Conservation (phyloP, 2,329 filamentous ascomycete species). For the Fusarium proliferatum region DNA sequence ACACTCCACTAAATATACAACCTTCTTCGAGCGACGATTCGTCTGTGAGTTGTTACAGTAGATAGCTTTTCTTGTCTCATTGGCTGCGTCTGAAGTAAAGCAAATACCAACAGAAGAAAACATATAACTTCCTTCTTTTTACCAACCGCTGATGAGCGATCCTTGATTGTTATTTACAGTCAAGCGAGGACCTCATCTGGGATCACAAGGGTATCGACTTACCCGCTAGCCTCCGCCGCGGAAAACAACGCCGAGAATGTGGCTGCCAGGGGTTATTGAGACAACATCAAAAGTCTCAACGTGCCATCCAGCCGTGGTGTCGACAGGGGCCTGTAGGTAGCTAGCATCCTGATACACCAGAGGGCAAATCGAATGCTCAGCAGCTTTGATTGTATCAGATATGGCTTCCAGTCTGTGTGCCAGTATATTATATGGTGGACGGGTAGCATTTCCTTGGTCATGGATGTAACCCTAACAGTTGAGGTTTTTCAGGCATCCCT, state of each 20-base stretch:
- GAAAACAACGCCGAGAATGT: slow-evolving; percentile 13
- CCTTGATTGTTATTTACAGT: background rate
- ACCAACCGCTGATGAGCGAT: background rate
- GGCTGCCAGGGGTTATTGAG: slow-evolving; percentile 7
- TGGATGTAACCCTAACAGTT: background rate
- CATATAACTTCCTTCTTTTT: background rate
- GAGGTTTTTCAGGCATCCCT: background rate
- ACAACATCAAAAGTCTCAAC: slow-evolving; percentile 4
- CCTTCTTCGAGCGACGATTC: background rate
- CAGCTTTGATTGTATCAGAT: background rate
- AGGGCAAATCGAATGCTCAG: slow-evolving; percentile 3
- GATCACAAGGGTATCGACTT: background rate
- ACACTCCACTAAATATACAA: background rate
- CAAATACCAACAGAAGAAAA: slow-evolving; percentile 22
- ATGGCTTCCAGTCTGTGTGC: background rate
- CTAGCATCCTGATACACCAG: slow-evolving; percentile 1
- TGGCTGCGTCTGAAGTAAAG: background rate
- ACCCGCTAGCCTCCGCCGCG: slow-evolving; percentile 15
- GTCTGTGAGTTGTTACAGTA: background rate
- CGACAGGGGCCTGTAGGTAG: background rate
- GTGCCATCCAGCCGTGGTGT: background rate
- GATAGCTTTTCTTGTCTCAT: slow-evolving; percentile 5
- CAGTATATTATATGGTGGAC: background rate
- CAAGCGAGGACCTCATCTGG: slow-evolving; percentile 5
- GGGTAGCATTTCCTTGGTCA: background rate